Conservation (phyloP, 768 basidiomycete genomes). For the Lactarius vividus region DNA sequence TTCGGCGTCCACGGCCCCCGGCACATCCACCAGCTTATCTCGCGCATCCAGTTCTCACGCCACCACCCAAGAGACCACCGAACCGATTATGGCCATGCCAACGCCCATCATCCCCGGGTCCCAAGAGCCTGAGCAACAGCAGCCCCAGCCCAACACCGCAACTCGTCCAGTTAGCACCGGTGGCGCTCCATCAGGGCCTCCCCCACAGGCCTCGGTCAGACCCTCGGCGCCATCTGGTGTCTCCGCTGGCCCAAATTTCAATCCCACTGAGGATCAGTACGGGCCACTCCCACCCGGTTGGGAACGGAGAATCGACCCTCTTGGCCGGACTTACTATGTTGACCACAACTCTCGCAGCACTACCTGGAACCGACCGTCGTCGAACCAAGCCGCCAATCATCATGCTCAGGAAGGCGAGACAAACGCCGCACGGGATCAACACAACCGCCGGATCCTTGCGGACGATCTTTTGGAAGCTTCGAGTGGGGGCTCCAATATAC, state of each 20-base stretch:
- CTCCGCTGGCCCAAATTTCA: conserved; percentile 61
- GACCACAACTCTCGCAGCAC: conserved; percentile 98
- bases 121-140: conserved; percentile 34
- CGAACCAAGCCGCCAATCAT: conserved; percentile 70
- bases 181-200: conserved; percentile 29
- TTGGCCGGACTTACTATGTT: conserved; percentile 96
- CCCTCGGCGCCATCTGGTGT: conserved; percentile 39
- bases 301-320: conserved; percentile 96
- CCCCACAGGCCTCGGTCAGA: conserved; percentile 28
- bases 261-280: conserved; percentile 91
- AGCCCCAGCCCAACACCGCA: conserved; percentile 29
- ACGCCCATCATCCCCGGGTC: conserved; percentile 37
- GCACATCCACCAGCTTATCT: conserved; percentile 47
- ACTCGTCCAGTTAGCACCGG: conserved; percentile 41
- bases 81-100: conserved; percentile 29
- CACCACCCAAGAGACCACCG: conserved; percentile 42
- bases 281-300: conserved; percentile 89
- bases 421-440: conserved; percentile 83
- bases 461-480: conserved; percentile 82
- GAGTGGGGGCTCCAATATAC: conserved; percentile 34
- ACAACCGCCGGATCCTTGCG: conserved; percentile 76
- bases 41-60: conserved; percentile 68
- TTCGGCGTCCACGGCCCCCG: conserved; percentile 38
- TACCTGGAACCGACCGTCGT: conserved; percentile 93
- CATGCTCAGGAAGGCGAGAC: conserved; percentile 72